Percentiles rank a stretch among this genome's conserved stretches.
Conservation (phyloP, 2,329 filamentous ascomycete species). For the Colletotrichum coccodes region DNA sequence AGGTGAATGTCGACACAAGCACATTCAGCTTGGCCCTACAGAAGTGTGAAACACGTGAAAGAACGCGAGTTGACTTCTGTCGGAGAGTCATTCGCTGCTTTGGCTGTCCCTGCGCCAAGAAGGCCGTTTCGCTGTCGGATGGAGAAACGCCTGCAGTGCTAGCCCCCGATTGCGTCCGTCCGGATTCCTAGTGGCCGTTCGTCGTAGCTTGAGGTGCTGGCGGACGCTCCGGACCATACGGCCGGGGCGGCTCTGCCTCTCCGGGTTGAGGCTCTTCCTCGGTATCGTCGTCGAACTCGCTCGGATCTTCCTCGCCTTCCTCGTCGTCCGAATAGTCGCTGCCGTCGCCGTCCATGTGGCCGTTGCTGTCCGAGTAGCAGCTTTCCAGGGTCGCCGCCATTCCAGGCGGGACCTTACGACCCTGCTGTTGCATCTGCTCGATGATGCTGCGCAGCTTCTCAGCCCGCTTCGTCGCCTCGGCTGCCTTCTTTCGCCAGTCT, state of each 20-base stretch:
- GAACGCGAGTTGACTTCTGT: neutral
- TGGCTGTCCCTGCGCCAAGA: neutral
- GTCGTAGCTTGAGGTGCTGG: constrained; percentile 49
- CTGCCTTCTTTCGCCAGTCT: constrained; percentile 76
- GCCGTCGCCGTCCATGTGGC: constrained; percentile 63
- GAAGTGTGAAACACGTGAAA: constrained; percentile 15
- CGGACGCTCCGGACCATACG: constrained; percentile 60
- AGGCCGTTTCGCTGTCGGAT: neutral
- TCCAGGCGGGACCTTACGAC: constrained; percentile 78
- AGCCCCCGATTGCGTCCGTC: constrained; percentile 22
- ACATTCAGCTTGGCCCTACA: constrained; percentile 18
- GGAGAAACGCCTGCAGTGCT: neutral
- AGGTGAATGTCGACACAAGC: constrained; percentile 10
- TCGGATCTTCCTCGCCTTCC: constrained; percentile 70
- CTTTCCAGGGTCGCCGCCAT: constrained; percentile 69
- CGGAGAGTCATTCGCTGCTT: neutral
- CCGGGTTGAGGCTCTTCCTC: constrained; percentile 58
- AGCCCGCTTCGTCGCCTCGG: constrained; percentile 72
- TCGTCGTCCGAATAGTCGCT: constrained; percentile 74
- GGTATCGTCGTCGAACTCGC: constrained; percentile 72
- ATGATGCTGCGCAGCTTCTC: constrained; percentile 94
- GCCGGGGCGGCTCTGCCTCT: constrained; percentile 48
- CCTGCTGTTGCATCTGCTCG: constrained; percentile 95
- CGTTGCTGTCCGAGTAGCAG: constrained; percentile 64
- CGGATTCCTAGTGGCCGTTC: constrained; percentile 54